Base-by-base conservation (phyloP, 78 protist species). In the Dictyostelium intermedium region DNA sequence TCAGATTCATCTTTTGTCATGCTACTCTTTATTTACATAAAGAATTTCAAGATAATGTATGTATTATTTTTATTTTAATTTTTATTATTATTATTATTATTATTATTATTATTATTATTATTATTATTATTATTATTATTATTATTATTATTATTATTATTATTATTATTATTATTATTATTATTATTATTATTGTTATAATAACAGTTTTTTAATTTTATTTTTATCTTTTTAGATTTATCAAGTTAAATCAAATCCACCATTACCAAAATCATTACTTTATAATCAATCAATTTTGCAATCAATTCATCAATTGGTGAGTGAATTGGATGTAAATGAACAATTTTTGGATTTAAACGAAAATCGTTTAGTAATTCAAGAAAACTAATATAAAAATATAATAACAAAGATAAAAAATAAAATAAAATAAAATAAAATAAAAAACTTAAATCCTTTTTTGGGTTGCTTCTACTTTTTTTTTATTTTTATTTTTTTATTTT, bases 1-100 rank as follows among this genome's bases (percentile, higher is more conserved):
- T 92, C 37, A 45, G 96, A 76, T 92, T 92, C 53, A 63, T 92
- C 11, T 92, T 92, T 50, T 92, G 96, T 41, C 86, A 92, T 74
- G 53, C 93, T 1, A 70, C 76, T 4, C 81, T 85, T 39, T 78
- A 78, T 81, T 50, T 92, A 32, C 95, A 89, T 41, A 80, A 80
- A 69, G 93, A 89, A 13, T 89, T 80, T 74, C 87, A 89, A 89
- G 84, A 84, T 18, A 72, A 60, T 87, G 84, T 78, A 78, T 39
- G 84, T 78, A 43, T 10, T 20, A 11, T 3, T 9, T 5, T 47
- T 34, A 20, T 14, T 39, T 5, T 39, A 5, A 39, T 39, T 53
- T 25, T 80, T 6, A 23, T 10, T 20, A 11, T 10, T 23, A 32
- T 13, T 80, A 37, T 18, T 45, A 41, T 43, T 8, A 77, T n/a